A percentile compares a stretch with the other conserved stretches of the same genome.
Conservation (phyloP, 2,329 filamentous ascomycete genomes). For the Verticillium nubilum region DNA sequence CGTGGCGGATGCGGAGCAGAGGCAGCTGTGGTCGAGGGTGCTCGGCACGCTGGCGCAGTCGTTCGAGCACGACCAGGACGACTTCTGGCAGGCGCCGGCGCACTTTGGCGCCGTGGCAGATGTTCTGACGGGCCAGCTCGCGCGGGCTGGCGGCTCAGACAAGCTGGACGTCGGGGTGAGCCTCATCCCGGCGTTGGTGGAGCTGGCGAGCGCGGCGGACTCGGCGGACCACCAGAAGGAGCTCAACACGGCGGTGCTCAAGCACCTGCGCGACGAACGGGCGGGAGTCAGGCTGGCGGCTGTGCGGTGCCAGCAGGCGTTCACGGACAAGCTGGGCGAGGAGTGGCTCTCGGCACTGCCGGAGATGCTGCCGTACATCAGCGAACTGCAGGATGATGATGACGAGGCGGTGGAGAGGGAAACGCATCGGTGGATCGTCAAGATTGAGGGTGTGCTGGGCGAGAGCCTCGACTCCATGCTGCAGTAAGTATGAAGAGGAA, state of each 20-base stretch:
- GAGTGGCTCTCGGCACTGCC: slow-evolving; percentile 89
- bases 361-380: slow-evolving; percentile 95
- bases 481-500: slow-evolving; percentile 46
- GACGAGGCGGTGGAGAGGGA: slow-evolving; percentile 89
- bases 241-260: slow-evolving; percentile 73
- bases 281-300: slow-evolving; percentile 72
- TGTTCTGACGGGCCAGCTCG: slow-evolving; percentile 64
- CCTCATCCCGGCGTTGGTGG: slow-evolving; percentile 70
- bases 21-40: slow-evolving; percentile 61
- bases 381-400: slow-evolving; percentile 92
- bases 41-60: slow-evolving; percentile 67
- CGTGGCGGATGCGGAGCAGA: slow-evolving; percentile 43
- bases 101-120: slow-evolving; percentile 73
- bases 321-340: slow-evolving; percentile 79
- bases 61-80: slow-evolving; percentile 87
- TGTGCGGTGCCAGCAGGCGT: slow-evolving; percentile 71
- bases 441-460: slow-evolving; percentile 83
- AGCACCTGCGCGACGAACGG: slow-evolving; percentile 69
- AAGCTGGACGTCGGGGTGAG: slow-evolving; percentile 39
- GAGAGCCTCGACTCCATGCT: slow-evolving; percentile 92
- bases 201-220: slow-evolving; percentile 74
- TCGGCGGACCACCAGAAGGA: slow-evolving; percentile 88
- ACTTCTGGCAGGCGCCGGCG: slow-evolving; percentile 90
- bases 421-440: slow-evolving; percentile 82
- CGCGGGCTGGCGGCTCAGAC: slow-evolving; percentile 30